Evolutionary conservation across 2,329 filamentous ascomycete species (phyloP).

Genomic region (Penicillium frequentans): DNA sequence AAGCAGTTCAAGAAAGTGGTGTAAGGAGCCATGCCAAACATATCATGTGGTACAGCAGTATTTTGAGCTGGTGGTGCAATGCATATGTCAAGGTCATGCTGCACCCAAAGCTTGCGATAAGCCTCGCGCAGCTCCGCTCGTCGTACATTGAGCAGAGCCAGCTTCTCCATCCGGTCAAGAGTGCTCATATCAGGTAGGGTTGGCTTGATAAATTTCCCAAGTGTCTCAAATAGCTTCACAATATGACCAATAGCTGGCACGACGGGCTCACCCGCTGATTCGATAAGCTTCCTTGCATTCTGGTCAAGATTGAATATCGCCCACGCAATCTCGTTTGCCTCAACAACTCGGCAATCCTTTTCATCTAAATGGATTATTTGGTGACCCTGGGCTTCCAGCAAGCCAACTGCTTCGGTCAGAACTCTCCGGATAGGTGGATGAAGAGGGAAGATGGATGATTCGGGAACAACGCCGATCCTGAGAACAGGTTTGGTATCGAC

Average conservation of each 20-base stretch:
- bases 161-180: conserved; percentile 14
- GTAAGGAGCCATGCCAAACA: conserved; percentile 33
- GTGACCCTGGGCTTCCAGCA: conserved; percentile 47
- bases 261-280: conserved; percentile 26
- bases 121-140: conserved; percentile 33
- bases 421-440: conserved; percentile 51
- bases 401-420: conserved; percentile 39
- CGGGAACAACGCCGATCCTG: conserved; percentile 50
- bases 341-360: conserved; percentile 11
- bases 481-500: conserved; percentile 25
- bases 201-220: background rate
- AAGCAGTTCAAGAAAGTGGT: conserved; percentile 52
- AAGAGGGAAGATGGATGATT: conserved; percentile 48
- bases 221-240: conserved; percentile 4
- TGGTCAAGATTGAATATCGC: conserved; percentile 25
- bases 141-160: conserved; percentile 24
- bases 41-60: conserved; percentile 54
- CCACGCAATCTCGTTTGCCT: conserved; percentile 22
- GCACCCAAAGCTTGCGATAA: conserved; percentile 45
- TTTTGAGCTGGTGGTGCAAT: conserved; percentile 49
- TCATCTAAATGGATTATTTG: conserved; percentile 35
- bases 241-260: conserved; percentile 19
- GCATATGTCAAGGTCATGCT: conserved; percentile 51
- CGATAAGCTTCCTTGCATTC: conserved; percentile 12
- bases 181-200: conserved; percentile 10